Conservation (phyloP, 257 asterid genomes). For the Rehmannia glutinosa region DNA sequence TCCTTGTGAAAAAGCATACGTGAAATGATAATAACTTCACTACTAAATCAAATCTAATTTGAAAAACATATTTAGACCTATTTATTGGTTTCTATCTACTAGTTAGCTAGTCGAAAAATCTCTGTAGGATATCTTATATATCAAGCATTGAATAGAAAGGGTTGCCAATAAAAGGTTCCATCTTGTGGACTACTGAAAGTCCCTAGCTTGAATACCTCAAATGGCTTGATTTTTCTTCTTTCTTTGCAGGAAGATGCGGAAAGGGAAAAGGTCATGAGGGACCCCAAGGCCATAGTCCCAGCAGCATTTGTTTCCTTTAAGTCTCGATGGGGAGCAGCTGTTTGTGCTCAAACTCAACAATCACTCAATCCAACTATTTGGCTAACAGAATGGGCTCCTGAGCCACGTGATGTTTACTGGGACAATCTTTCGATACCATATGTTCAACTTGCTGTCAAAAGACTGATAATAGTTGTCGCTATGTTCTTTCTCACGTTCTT, state of each 20-base stretch:
- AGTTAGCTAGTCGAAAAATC: background rate
- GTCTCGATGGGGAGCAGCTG: constrained; percentile 92
- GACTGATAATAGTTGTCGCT: constrained; percentile 45
- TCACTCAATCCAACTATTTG: constrained; percentile 65
- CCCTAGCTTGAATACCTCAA: background rate
- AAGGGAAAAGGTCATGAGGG: constrained; percentile 60
- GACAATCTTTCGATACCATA: constrained; percentile 74
- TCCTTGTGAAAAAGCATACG: background rate
- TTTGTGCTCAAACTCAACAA: constrained; percentile 91
- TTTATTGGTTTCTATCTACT: background rate
- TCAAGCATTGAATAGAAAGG: background rate
- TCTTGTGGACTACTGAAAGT: background rate
- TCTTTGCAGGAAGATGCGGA: constrained; percentile 59
- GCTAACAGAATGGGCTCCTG: constrained; percentile 96
- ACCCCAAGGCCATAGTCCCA: constrained; percentile 72
- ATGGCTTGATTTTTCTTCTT: background rate
- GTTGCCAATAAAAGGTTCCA: background rate
- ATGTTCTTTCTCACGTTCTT: constrained; percentile 79
- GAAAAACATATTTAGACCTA: background rate
- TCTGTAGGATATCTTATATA: background rate
- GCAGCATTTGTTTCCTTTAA: constrained; percentile 87
- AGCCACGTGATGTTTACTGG: constrained; percentile 88
- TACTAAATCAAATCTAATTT: background rate
- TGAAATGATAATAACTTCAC: background rate
- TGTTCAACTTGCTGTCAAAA: constrained; percentile 50